These are phyloP conservation scores for Apiospora aurea DNA, from an alignment of 2,329 filamentous ascomycete species.

Conservation along the genomic window DNA sequence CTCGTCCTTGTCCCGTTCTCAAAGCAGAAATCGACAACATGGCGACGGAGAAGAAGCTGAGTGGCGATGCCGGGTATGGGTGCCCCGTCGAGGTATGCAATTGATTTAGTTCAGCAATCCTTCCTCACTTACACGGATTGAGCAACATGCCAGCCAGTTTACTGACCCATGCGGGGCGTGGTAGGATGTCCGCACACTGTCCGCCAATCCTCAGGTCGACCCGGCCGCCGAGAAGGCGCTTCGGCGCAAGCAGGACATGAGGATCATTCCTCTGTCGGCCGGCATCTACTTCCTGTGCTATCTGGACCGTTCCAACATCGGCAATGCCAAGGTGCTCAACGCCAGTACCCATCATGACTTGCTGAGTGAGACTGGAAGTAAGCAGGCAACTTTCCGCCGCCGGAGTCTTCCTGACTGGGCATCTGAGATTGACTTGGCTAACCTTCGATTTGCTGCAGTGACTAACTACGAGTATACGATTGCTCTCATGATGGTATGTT, in stretches of 20 bases:
- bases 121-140: not conserved
- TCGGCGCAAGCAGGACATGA: slow-evolving; percentile 55
- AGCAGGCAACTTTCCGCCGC: not conserved
- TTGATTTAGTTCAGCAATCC: not conserved
- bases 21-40: not conserved
- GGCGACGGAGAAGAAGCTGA: not conserved
- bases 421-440: not conserved
- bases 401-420: not conserved
- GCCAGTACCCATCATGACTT: slow-evolving; percentile 44
- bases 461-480: slow-evolving; percentile 43
- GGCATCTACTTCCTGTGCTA: slow-evolving; percentile 63
- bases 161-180: not conserved
- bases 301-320: slow-evolving; percentile 63
- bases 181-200: not conserved
- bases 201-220: slow-evolving; percentile 24
- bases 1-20: not conserved
- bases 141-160: not conserved
- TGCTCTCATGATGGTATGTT: slow-evolving; percentile 43
- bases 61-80: not conserved
- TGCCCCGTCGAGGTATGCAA: not conserved
- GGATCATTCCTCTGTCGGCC: slow-evolving; percentile 61
- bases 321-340: slow-evolving; percentile 50
- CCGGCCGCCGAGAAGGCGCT: slow-evolving; percentile 34
- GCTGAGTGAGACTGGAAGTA: slow-evolving; percentile 40
- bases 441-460: slow-evolving; percentile 25